Conservation (phyloP, 148 eudicot genomes). For the Mesembryanthemum crystallinum region DNA sequence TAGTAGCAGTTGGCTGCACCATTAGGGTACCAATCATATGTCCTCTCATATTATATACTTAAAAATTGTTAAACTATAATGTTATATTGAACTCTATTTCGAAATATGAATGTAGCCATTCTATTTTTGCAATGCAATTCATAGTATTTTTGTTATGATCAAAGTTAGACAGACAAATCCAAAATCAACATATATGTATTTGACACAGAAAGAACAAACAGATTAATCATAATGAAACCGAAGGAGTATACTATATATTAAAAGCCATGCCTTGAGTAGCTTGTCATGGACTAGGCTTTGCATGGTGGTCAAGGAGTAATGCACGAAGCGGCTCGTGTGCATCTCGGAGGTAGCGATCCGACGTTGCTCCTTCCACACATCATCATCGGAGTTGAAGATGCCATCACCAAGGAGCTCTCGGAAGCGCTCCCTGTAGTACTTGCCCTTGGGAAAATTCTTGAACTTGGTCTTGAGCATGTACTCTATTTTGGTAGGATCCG, state of each 20-base stretch:
- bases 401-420: slow-evolving; percentile 53
- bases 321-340: slow-evolving; percentile 53
- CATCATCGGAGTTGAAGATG: slow-evolving; percentile 55
- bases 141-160: too few relatives aligned
- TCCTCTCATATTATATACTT: too few relatives aligned
- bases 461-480: slow-evolving; percentile 48
- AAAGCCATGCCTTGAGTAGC: slow-evolving; percentile 33
- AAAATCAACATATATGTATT: too few relatives aligned
- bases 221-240: background rate
- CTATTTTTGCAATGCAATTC: too few relatives aligned
- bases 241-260: too few relatives aligned
- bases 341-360: slow-evolving; percentile 56
- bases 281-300: slow-evolving; percentile 49
- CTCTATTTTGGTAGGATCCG: slow-evolving; percentile 41
- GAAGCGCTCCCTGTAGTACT: slow-evolving; percentile 44
- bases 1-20: too few relatives aligned
- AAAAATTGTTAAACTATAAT: too few relatives aligned
- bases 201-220: background rate
- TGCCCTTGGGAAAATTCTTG: slow-evolving; percentile 50
- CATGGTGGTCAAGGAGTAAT: slow-evolving; percentile 41
- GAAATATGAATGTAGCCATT: too few relatives aligned
- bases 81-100: too few relatives aligned
- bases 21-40: too few relatives aligned
- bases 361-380: slow-evolving; percentile 47
- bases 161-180: too few relatives aligned